A percentile compares a stretch with the other conserved stretches of the same genome.
Conservation (phyloP, 1,284 basidiomycete genomes). For the Trichosporon faecale region DNA sequence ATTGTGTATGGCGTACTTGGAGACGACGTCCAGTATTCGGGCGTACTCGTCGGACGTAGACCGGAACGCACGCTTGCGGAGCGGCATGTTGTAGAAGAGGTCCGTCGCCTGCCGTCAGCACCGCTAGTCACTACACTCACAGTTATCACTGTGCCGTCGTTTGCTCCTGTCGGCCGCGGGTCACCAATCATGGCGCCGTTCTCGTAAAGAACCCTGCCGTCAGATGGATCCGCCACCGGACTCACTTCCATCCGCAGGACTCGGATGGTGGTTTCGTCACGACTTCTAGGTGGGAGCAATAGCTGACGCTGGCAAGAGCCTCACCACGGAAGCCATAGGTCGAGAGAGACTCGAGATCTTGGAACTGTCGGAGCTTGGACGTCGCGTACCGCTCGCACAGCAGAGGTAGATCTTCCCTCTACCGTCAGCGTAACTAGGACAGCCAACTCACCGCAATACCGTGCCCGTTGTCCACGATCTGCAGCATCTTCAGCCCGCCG, state of each 20-base stretch:
- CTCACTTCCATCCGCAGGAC: slow-evolving; percentile 84
- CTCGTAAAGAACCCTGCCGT: slow-evolving; percentile 68
- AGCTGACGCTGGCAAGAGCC: slow-evolving; percentile 93
- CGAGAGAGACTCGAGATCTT: slow-evolving; percentile 76
- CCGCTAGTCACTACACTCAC: slow-evolving; percentile 51
- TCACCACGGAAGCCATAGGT: slow-evolving; percentile 99
- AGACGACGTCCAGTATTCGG: slow-evolving; percentile 87
- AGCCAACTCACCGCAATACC: slow-evolving; percentile 71
- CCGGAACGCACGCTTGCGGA: slow-evolving; percentile 79
- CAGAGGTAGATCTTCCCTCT: slow-evolving; percentile 75
- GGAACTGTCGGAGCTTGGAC: slow-evolving; percentile 82
- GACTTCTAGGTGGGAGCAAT: slow-evolving; percentile 84
- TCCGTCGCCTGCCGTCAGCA: slow-evolving; percentile 72
- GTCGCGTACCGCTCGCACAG: slow-evolving; percentile 95
- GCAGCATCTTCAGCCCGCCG: slow-evolving; percentile 89
- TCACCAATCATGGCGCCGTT: slow-evolving; percentile 71
- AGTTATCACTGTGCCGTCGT: slow-evolving; percentile 86
- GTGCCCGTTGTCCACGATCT: slow-evolving; percentile 95
- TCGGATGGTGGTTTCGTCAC: slow-evolving; percentile 81
- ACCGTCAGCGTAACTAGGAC: slow-evolving; percentile 12
- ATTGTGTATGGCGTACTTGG: slow-evolving; percentile 91
- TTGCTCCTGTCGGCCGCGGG: slow-evolving; percentile 86
- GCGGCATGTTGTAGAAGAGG: slow-evolving; percentile 91
- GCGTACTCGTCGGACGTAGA: slow-evolving; percentile 88
- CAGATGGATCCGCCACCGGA: slow-evolving; percentile 18